Evolutionary conservation across 805 yeast genomes (phyloP), one percentile per base, ranked within the genome.

Genomic region (Priceomyces medius): DNA sequence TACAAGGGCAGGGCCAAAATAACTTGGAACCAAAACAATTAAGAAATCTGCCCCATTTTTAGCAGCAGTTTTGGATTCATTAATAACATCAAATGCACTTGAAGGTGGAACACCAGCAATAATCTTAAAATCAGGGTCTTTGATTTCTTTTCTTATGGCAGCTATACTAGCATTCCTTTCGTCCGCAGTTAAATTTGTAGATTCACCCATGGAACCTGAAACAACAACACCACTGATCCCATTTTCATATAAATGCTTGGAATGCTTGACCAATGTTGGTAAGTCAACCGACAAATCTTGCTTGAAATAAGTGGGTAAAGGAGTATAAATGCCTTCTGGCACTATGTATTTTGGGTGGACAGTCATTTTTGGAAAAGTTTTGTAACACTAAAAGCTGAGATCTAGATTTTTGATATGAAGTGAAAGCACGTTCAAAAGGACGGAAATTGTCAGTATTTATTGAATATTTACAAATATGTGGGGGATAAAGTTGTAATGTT

Each of bases 151-250:
- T 34, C 66, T 50, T n/a, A 64, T 45, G 2, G 54, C 41, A 10
- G 49, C 40, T n/a, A 64, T 51, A 14, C 63, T 32, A 10, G 44
- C 38, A 20, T 47, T 41, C 37, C 71, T 49, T 44, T 66, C 72
- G n/a, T 51, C 47, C 20, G 53, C 37, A 3, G 61, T 58, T 37
- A 65, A 46, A 42, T 66, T 67, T n/a, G 56, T 46, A 8, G 68
- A 59, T 47, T 66, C 72, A 8, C 72, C 72, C 59, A 64, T 66
- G 3, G 70, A 64, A 1, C 72, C 72, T 4, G 66, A 51, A 12
- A 64, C 54, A 10, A 65, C 68, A 17, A 64, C 46, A 23, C 68
- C 66, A 17, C 49, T 49, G 19, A 66, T 56, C 6, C 70, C 69
- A 21, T 44, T 48, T 4, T 42, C 43, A 34, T 56, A 47, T 38